Base-by-base conservation (phyloP, 768 basidiomycete species). In the Pholiota conissans region DNA sequence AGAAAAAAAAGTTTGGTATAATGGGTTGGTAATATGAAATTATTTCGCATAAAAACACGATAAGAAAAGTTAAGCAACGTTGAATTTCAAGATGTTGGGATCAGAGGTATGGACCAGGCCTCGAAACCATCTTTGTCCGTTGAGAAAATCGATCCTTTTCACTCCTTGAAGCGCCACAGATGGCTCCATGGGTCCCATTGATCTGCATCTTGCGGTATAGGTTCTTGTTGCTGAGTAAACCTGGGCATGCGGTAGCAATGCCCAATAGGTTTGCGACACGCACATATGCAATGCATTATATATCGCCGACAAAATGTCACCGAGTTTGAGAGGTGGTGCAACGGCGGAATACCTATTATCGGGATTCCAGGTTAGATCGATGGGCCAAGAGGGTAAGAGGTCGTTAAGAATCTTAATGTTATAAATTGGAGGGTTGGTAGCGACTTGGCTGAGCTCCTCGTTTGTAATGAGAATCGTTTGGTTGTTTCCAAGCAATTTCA, bases 391-490 rank as follows among this genome's bases (percentile, higher is more conserved):
- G 0, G 84, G 82, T 49, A 86, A 74, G 10, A 56, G 52, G 50
- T 89, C 84, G 64, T 81, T 84, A 0, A 77, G 64, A 63, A 90
- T 83, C n/a, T 79, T 76, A 62, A 89, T 77, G 32, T 72, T 76
- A 9, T 76, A 78, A 49, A 84, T 67, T 0, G 79, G 68, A 0
- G 88, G 88, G 61, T 82, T 73, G 8, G 84, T 85, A 16, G 85
- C 87, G 3, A 78, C 72, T 67, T 85, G 74, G 1, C 55, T 56
- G 9, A 87, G 73, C 28, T 85, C 80, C 1, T 82, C 79, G 0
- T 62, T 50, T 0, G 79, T 65, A 2, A 89, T 65, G 0, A 73
- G 47, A 13, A 59, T 59, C 3, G 73, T 66, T 30, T 82, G 76
- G 1, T 77, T 76, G 8, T 69, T 68, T 0, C 74, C 74, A 20